Evolutionary conservation across 768 basidiomycete species (phyloP), one percentile per base, ranked within the genome.

Genomic region (Auricularia sp.): DNA sequence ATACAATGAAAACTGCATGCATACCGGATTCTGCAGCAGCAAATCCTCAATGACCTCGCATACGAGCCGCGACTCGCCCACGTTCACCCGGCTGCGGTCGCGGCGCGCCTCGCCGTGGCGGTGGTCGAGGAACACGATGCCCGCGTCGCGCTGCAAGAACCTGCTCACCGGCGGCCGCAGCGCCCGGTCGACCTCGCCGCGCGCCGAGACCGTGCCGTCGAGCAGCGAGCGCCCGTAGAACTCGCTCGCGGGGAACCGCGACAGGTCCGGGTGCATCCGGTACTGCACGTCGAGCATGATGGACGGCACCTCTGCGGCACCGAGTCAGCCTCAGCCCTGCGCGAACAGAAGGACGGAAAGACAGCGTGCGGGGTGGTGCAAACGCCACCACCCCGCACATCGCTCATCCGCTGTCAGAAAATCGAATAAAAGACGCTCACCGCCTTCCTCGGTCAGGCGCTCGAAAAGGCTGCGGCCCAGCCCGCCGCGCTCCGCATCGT

Each of bases 281-380:
- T 97, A 98, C 75, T 98, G 94, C n/a, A 85, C 82, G 71, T 96
- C 88, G 64, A 98, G 84, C 88, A 95, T 94, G 67, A 94, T 84
- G 3, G 90, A 88, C 10, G 93, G 92, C n/a, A 91, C 84, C 54
- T 81, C 91, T 92, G 64, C 11, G 61, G 44, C n/a, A 1, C 56
- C 8, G 8, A 10, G 56, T 34, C 14, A 59, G 29, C 21, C 4
- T 5, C 6, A 21, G 10, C 10, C 54, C 10, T 16, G 54, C 14
- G 12, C 54, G 29, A 56, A 29, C 14, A 56, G 14, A 10, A 29
- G 54, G 1, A 56, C n/a, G 54, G 29, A 2, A 56, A n/a, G n/a
- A n/a, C n/a, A n/a, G 54, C 54, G 54, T 29, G 29, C 29, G 29
- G 29, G 29, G 29, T 29, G 29, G 29, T 29, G 29, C 29, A 29